Evolutionary conservation across 768 basidiomycete species (phyloP).

Genomic region (Rhizopogon vulgaris): DNA sequence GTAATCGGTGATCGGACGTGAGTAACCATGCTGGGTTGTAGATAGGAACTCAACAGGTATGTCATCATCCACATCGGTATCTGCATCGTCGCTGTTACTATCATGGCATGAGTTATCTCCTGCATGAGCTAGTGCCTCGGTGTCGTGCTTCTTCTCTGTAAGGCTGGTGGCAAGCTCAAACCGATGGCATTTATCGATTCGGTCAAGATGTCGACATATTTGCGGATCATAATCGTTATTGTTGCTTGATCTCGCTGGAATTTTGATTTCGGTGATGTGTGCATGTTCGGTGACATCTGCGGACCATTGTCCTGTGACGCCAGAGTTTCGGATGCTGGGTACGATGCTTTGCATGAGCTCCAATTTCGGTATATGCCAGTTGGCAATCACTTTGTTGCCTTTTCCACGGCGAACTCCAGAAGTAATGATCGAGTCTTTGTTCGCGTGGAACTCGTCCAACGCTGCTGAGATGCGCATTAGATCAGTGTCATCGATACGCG

Average conservation of each 20-base stretch:
- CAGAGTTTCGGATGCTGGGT: slow-evolving; percentile 20
- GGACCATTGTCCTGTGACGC: slow-evolving; percentile 28
- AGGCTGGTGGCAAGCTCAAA: slow-evolving; percentile 14
- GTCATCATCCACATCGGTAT: no score
- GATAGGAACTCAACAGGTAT: no score
- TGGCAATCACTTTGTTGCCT: slow-evolving; percentile 14
- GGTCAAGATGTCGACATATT: slow-evolving; percentile 28
- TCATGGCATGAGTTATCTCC: no score
- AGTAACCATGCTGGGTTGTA: no score
- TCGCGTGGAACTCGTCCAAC: slow-evolving; percentile 16
- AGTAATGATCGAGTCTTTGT: slow-evolving; percentile 27
- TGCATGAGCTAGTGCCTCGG: no score
- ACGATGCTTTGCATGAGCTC: slow-evolving; percentile 31
- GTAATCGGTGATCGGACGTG: neutral
- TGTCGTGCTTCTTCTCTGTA: no score
- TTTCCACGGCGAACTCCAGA: slow-evolving; percentile 22
- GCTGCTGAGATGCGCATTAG: no score
- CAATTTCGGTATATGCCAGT: slow-evolving; percentile 38
- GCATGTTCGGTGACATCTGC: slow-evolving; percentile 29
- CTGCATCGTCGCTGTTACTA: no score
- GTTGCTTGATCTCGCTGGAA: slow-evolving; percentile 24
- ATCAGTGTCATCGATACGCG: neutral
- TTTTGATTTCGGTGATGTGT: slow-evolving; percentile 27
- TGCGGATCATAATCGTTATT: slow-evolving; percentile 28
- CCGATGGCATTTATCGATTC: slow-evolving; percentile 19